Evolutionary conservation across 805 yeast genomes (phyloP), one percentile per base, ranked within the genome.

Genomic region (Scheffersomyces amazonensis): DNA sequence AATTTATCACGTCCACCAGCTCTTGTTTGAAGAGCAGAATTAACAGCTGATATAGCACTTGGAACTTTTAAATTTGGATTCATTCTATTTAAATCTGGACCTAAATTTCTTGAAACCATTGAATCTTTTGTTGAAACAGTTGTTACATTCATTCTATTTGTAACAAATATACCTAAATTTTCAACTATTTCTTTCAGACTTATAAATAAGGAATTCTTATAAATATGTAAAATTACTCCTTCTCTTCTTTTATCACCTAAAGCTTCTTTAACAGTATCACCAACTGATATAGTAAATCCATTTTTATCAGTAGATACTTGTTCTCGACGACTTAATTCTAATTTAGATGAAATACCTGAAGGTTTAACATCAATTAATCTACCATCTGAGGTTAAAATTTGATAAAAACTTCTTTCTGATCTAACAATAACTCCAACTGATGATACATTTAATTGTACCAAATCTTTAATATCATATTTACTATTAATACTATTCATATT

Each of bases 161-260:
- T 81, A 24, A 86, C 95, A 62, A 91, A 90, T 12, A 93, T 88
- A 64, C 98, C 99, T 35, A 88, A 77, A 58, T 93, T 88, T 58
- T 89, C 97, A 22, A 77, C 59, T 34, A 85, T 77, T 35, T 84
- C 83, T 50, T 86, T 83, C 38, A 93, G 83, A 57, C 87, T 83
- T 34, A 90, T 69, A 60, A 91, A 93, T 43, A 93, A 74, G 35
- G 74, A 71, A 37, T 83, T 82, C 56, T 89, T 83, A 71, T 83
- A 87, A 40, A 93, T 82, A 58, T 91, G 97, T 41, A 93, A 61
- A 43, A 93, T 85, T 25, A 76, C 79, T 50, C 99, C 99, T 55
- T 86, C 90, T 58, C 95, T 78, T 50, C 86, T 81, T 44, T 64
- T 68, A 50, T 89, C 96, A 12, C 75, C 71, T 19, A 73, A 62